Evolutionary conservation across 768 basidiomycete genomes (phyloP).

Genomic region (Amanita rimosa): DNA sequence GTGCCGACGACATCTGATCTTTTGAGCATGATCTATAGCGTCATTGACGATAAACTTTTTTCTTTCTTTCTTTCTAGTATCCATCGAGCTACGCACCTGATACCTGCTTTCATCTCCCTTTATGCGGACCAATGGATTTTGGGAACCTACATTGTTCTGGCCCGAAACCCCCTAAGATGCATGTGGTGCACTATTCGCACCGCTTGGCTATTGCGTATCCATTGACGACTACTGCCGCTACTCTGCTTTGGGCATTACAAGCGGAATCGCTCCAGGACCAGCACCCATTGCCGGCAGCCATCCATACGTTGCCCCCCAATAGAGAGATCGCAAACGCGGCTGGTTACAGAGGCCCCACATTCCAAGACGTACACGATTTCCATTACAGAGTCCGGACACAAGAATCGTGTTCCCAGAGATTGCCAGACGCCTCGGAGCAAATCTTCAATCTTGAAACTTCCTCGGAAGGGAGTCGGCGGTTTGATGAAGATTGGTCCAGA

Average conservation of each 20-base stretch:
- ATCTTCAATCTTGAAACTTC: slow-evolving; percentile 7
- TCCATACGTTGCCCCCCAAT: slow-evolving; percentile 20
- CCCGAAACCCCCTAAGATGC: slow-evolving; percentile 18
- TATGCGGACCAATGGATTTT: slow-evolving; percentile 17
- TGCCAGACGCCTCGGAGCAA: background rate
- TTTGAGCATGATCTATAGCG: slow-evolving; percentile 6
- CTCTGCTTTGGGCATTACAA: slow-evolving; percentile 23
- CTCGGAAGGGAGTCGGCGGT: slow-evolving; percentile 17
- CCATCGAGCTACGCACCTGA: slow-evolving; percentile 33
- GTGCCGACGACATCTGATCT: background rate
- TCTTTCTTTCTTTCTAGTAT: too few relatives aligned
- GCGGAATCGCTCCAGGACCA: slow-evolving; percentile 24
- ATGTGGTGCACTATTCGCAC: slow-evolving; percentile 29
- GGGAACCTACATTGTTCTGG: slow-evolving; percentile 16
- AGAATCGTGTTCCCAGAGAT: background rate
- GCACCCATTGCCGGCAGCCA: slow-evolving; percentile 13
- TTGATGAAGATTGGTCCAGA: slow-evolving; percentile 40
- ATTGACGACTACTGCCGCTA: slow-evolving; percentile 26
- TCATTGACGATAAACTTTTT: slow-evolving; percentile 6
- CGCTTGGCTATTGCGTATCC: slow-evolving; percentile 29
- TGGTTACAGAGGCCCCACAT: slow-evolving; percentile 19
- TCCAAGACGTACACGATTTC: slow-evolving; percentile 30
- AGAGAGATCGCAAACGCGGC: slow-evolving; percentile 17
- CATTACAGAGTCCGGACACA: slow-evolving; percentile 21
- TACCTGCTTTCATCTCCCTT: slow-evolving; percentile 28